These are phyloP conservation scores for Ceratocystis cubensis DNA, from an alignment of 2,329 filamentous ascomycete species.

Conservation along the genomic window DNA sequence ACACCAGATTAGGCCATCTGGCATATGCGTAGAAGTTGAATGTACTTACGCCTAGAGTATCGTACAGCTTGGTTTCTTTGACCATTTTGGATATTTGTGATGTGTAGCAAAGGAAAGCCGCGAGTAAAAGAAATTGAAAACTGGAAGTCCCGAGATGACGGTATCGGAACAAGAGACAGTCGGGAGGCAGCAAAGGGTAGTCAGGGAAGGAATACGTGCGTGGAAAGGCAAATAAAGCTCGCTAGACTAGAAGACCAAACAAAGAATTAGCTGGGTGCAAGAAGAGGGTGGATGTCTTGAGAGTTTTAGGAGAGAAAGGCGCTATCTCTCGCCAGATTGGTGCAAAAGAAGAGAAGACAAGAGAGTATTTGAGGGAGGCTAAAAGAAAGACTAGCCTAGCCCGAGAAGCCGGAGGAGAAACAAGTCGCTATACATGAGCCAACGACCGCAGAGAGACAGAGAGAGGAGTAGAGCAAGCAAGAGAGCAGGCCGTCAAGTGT, in stretches of 20 bases:
- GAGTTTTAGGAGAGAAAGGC: no score
- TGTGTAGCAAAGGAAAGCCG: neutral
- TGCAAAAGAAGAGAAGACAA: neutral
- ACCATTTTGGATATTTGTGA: constrained; percentile 41
- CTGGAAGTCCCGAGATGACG: neutral
- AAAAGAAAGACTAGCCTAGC: neutral
- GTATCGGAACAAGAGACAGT: neutral
- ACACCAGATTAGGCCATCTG: no score
- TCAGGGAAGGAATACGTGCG: neutral
- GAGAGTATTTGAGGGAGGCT: neutral
- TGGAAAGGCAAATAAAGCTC: neutral
- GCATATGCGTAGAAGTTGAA: neutral
- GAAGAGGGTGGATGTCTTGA: no score
- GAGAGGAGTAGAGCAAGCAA: neutral
- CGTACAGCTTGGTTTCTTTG: constrained; percentile 69
- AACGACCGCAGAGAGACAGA: neutral
- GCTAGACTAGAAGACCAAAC: neutral
- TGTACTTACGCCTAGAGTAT: constrained; percentile 57
- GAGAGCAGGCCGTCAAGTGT: no score
- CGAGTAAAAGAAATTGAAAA: neutral
- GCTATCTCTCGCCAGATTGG: neutral
- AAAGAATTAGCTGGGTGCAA: neutral
- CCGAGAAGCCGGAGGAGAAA: neutral
- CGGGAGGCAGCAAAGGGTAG: neutral
- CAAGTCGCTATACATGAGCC: no score